These are phyloP conservation scores for Pythium sukuiense DNA, from an alignment of 352 stramenopile species.

Conservation along the genomic window DNA sequence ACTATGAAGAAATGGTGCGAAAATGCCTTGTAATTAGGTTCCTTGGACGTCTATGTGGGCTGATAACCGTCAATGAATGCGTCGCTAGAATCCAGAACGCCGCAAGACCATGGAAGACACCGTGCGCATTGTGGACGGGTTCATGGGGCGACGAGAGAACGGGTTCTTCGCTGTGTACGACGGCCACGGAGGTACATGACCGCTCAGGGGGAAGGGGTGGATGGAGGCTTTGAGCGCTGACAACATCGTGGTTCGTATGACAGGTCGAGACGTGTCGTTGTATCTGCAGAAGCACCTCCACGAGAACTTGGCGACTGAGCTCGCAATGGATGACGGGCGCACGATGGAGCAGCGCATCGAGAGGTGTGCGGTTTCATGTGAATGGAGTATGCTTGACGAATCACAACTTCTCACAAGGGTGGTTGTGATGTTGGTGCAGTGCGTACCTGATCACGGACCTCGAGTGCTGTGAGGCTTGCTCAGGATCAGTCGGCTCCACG, in stretches of 20 bases:
- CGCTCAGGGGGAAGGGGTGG: no score
- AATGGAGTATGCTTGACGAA: no score
- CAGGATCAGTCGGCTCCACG: constrained; percentile 55
- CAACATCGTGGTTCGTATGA: not conserved
- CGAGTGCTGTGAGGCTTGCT: constrained; percentile 60
- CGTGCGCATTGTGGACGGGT: constrained; percentile 70
- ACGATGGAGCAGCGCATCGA: constrained; percentile 62
- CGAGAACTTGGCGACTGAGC: constrained; percentile 56
- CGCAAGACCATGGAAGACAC: constrained; percentile 87
- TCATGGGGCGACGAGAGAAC: constrained; percentile 46
- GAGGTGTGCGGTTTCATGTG: constrained; percentile 18
- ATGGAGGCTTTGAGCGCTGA: not conserved
- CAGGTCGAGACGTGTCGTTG: constrained; percentile 66
- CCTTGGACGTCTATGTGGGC: no score
- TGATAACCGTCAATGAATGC: not conserved
- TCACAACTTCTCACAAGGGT: no score
- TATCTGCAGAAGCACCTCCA: constrained; percentile 70
- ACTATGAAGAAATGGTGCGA: constrained; percentile 77
- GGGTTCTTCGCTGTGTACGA: constrained; percentile 84
- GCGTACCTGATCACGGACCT: constrained; percentile 78
- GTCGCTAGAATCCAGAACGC: constrained; percentile 58
- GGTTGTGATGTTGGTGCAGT: constrained; percentile 23
- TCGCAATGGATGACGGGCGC: constrained; percentile 40
- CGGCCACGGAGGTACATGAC: constrained; percentile 60
- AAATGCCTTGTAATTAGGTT: not conserved